A percentile compares a stretch with the other conserved stretches of the same genome.
Evolutionary conservation across 2,329 filamentous ascomycete genomes (phyloP).

Genomic region (Colletotrichum shisoi): DNA sequence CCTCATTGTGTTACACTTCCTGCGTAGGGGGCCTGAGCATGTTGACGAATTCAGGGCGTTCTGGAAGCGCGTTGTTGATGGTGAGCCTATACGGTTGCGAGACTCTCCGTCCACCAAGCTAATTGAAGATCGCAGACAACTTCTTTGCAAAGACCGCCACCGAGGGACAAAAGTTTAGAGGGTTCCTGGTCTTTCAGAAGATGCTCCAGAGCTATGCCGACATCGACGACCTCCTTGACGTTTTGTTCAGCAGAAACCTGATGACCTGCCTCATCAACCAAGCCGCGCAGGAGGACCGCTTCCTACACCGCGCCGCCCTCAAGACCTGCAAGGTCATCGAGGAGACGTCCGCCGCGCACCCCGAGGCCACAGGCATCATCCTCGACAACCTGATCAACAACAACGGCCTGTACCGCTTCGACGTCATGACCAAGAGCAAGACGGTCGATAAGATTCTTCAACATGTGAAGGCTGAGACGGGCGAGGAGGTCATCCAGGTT

Average conservation of each 20-base stretch:
- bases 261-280: conserved; percentile 85
- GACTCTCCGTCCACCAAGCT: conserved; percentile 36
- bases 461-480: conserved; percentile 63
- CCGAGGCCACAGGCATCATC: conserved; percentile 66
- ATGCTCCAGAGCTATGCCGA: conserved; percentile 65
- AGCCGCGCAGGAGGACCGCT: conserved; percentile 77
- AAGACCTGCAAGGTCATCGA: conserved; percentile 78
- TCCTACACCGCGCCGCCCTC: conserved; percentile 79
- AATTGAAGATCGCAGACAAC: conserved; percentile 64
- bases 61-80: conserved; percentile 87
- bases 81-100: conserved; percentile 57
- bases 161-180: conserved; percentile 88
- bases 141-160: conserved; percentile 84
- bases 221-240: conserved; percentile 54
- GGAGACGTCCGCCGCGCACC: conserved; percentile 67
- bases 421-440: conserved; percentile 84
- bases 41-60: conserved; percentile 73
- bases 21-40: conserved; percentile 49
- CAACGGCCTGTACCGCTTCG: conserved; percentile 79
- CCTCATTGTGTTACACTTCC: conserved; percentile 69
- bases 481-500: conserved; percentile 60
- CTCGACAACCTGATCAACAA: conserved; percentile 73
- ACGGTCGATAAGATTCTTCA: conserved; percentile 79
- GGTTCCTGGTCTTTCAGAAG: conserved; percentile 85
- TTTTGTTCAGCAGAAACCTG: conserved; percentile 82